Conservation (phyloP, 2,329 filamentous ascomycete species). For the Penicillium sp. region DNA sequence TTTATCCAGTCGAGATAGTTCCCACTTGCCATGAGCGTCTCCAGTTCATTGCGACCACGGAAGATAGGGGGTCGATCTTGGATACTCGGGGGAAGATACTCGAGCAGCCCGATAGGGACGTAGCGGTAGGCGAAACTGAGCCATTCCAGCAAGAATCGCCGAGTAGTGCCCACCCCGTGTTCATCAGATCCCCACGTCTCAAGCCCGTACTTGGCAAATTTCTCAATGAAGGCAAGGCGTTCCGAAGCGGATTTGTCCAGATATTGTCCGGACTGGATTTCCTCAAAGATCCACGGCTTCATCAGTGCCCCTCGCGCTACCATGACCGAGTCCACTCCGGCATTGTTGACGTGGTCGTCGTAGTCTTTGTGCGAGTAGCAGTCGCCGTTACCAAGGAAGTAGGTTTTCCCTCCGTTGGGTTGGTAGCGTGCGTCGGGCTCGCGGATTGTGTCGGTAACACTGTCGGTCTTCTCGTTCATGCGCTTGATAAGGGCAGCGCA, state of each 20-base stretch:
- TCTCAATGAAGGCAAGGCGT: conserved; percentile 77
- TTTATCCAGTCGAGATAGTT: conserved; percentile 99
- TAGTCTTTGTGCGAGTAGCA: conserved; percentile 92
- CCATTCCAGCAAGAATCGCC: conserved; percentile 91
- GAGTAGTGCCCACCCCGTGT: conserved; percentile 81
- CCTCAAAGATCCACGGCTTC: conserved; percentile 98
- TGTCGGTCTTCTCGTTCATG: conserved; percentile 64
- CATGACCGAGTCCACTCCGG: conserved; percentile 90
- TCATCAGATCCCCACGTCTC: conserved; percentile 96
- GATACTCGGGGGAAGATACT: conserved; percentile 78
- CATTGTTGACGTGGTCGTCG: conserved; percentile 66
- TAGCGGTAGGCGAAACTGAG: conserved; percentile 90
- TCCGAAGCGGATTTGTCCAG: conserved; percentile 90
- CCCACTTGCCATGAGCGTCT: conserved; percentile 83
- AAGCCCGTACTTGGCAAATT: conserved; percentile 82
- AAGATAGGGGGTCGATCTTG: conserved; percentile 86
- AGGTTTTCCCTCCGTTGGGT: conserved; percentile 65
- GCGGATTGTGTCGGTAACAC: conserved; percentile 65
- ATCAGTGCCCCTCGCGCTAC: conserved; percentile 91
- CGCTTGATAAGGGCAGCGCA: conserved; percentile 77
- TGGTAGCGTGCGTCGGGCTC: conserved; percentile 72
- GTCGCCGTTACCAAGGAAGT: conserved; percentile 94
- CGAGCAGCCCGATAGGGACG: conserved; percentile 80
- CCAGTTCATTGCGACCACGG: conserved; percentile 77
- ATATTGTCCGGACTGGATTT: conserved; percentile 86